Evolutionary conservation across 176 grass and related monocot species (phyloP), one percentile per base, ranked within the genome.

Genomic region (Oryza longistaminata): DNA sequence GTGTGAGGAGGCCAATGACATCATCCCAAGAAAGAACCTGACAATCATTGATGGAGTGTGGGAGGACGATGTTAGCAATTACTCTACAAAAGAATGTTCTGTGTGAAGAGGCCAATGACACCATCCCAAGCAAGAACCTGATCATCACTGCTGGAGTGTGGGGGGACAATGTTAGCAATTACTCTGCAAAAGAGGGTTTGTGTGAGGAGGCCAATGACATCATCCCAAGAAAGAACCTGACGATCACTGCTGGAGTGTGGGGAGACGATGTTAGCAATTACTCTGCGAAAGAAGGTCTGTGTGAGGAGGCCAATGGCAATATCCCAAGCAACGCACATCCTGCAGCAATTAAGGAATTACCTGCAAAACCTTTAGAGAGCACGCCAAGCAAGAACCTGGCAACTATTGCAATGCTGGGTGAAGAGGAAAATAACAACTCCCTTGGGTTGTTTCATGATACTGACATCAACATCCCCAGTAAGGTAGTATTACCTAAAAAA

Each of bases 401-500:
- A 19, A 19, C 42, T 5, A 31, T 26, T 44, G 2, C 21, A 64
- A 3, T 74, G 25, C 72, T 61, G 61, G 55, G 8, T 58, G 49
- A 35, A 4, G 73, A 75, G 17, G 11, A 17, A 2, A 77, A 77
- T 22, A 40, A 9, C 31, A n/a, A 61, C 52, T 24, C 33, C n/a
- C 74, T 13, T 19, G 24, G 58, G 21, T 17, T 61, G 21, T 61
- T 61, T 61, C 21, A 61, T 10, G 58, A 61, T 5, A 61, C 58
- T 22, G 4, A 22, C 58, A 60, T 9, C 19, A 70, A 25, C 12
- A 68, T 14, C 9, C n/a, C 8, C 60, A 60, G 39, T 73, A 72
- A 65, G 27, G 29, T 73, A 73, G 76, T 49, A 65, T 8, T 50
- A 39, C 40, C 52, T 79, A 68, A 71, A 85, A 27, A 60, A 14